Conservation (phyloP, 208 protist species). For the Wallacemonas sp. region DNA sequence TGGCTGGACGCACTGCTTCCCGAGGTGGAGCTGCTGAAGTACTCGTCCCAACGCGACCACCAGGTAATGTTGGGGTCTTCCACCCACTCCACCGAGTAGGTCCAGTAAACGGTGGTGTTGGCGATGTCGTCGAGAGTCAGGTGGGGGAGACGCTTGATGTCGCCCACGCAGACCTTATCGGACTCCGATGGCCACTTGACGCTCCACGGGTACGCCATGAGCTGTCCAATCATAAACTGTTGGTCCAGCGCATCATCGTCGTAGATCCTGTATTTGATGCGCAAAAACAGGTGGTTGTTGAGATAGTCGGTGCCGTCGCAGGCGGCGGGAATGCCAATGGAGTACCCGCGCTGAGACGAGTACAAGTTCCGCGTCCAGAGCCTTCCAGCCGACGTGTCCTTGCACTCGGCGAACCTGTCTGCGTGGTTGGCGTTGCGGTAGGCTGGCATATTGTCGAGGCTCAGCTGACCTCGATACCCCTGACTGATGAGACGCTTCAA, state of each 20-base stretch:
- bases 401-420: conserved; percentile 21
- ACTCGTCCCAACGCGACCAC: conserved; percentile 97
- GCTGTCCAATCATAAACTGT: conserved; percentile 74
- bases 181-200: conserved; percentile 25
- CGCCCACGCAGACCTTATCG: conserved; percentile 16
- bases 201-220: conserved; percentile 61
- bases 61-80: conserved; percentile 78
- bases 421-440: conserved; percentile 34
- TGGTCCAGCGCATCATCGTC: conserved; percentile 22
- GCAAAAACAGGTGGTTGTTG: conserved; percentile 85
- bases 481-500: conserved; percentile 53
- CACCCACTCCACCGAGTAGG: conserved; percentile 88
- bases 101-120: conserved; percentile 53
- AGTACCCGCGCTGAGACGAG: conserved; percentile 63
- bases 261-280: conserved; percentile 66
- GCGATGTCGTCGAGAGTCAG: conserved; percentile 42
- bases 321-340: conserved; percentile 51
- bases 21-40: conserved; percentile 86
- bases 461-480: conserved; percentile 85
- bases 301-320: conserved; percentile 39
- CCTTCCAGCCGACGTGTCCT: neutral
- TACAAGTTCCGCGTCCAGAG: conserved; percentile 31
- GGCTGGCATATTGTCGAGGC: conserved; percentile 81
- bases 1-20: conserved; percentile 76
- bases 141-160: neutral